phyloP scores from a whole-genome alignment of 2,329 filamentous ascomycete species.

The Fusarium sp. region DNA sequence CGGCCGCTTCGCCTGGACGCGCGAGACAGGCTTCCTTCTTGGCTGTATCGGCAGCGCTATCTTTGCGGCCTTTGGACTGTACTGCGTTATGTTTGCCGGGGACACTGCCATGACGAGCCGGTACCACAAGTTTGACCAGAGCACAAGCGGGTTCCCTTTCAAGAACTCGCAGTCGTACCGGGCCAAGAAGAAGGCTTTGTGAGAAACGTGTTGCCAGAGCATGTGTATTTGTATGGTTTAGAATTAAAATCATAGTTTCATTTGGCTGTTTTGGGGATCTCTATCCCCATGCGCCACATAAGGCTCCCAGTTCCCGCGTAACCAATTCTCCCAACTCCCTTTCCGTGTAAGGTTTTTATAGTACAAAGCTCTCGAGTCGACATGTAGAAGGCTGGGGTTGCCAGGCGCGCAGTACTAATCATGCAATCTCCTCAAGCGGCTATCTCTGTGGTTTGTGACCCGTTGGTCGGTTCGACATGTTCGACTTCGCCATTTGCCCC shows the following conservation, averaged over 20 bases:
- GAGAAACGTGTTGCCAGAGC: constrained; percentile 1
- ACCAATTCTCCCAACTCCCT: constrained; percentile 48
- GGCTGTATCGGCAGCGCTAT: constrained; percentile 69
- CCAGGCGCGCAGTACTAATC: not conserved
- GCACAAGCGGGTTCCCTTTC: constrained; percentile 57
- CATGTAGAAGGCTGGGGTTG: not conserved
- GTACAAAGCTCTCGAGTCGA: constrained; percentile 27
- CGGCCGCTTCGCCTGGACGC: constrained; percentile 70
- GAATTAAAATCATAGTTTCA: constrained; percentile 32
- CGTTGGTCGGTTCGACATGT: constrained; percentile 18
- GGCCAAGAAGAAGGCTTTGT: constrained; percentile 56
- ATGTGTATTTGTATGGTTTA: constrained; percentile 1
- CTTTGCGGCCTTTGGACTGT: constrained; percentile 68
- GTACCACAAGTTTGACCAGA: constrained; percentile 56
- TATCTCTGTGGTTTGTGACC: constrained; percentile 13
- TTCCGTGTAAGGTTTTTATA: constrained; percentile 31
- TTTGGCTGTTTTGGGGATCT: constrained; percentile 17
- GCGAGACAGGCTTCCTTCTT: constrained; percentile 70
- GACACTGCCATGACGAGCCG: constrained; percentile 55
- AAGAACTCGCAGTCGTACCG: constrained; percentile 55
- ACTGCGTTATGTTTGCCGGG: constrained; percentile 55
- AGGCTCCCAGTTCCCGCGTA: constrained; percentile 26
- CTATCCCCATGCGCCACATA: constrained; percentile 17
- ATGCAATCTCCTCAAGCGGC: constrained; percentile 7
- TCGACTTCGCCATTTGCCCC: constrained; percentile 37